Percentiles rank a stretch among this genome's conserved stretches.
phyloP scores from a whole-genome alignment of 495 filamentous ascomycete genomes.

The Podospora conica region DNA sequence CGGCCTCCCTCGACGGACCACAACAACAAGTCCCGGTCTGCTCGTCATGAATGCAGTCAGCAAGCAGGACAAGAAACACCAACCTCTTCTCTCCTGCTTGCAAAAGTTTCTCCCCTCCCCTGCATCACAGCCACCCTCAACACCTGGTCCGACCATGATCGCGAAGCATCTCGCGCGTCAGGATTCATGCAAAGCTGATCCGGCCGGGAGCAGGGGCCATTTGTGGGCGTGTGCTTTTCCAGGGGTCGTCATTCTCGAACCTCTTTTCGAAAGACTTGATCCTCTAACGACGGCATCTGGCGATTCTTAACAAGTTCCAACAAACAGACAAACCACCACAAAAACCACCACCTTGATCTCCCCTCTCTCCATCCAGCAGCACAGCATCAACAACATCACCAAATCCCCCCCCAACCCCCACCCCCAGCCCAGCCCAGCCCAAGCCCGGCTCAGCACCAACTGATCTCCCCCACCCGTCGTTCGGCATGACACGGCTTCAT shows the following conservation, averaged over 20 bases:
- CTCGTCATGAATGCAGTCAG: not conserved
- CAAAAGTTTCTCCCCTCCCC: not conserved
- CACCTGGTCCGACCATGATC: not conserved
- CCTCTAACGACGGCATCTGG: not conserved
- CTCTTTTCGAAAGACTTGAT: not conserved
- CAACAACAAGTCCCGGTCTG: too few species aligned
- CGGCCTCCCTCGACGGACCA: not conserved
- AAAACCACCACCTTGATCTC: too few species aligned
- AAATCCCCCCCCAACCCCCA: not conserved
- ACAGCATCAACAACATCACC: not conserved
- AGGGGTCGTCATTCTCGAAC: not conserved
- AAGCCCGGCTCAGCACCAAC: not conserved
- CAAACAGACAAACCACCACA: too few species aligned
- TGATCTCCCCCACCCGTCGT: not conserved
- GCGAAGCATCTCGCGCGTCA: slow-evolving; percentile 17
- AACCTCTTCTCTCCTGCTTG: not conserved
- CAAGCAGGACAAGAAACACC: not conserved
- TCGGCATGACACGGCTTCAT: slow-evolving; percentile 8
- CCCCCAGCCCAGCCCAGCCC: not conserved
- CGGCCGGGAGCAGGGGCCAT: not conserved
- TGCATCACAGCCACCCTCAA: not conserved
- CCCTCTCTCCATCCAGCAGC: not conserved
- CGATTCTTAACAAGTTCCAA: too few species aligned
- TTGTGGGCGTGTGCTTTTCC: not conserved
- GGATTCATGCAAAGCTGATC: slow-evolving; percentile 11